Base-by-base conservation (phyloP, 352 stramenopile genomes). In the Phytophthora vignae region DNA sequence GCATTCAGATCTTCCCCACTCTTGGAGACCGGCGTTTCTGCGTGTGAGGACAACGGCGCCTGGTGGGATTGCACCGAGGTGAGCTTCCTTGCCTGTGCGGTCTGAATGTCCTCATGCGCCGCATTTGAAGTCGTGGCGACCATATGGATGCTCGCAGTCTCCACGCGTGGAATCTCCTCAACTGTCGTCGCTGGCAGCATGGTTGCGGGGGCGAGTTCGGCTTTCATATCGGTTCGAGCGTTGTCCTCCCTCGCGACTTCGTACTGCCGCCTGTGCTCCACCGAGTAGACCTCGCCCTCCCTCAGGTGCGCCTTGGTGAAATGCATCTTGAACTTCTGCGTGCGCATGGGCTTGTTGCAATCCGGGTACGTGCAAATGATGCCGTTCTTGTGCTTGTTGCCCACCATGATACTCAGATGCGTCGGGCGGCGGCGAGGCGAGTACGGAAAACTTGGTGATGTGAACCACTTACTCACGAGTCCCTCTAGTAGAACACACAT, bases 341-440 rank as follows among this genome's bases (percentile, higher is more conserved):
- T 95, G 71, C 88, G 85, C 88, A 95, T 95, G 54, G 85, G 78
- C 79, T 92, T 94, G 59, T 90, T 84, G 72, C 88, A 95, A 25
- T 88, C 83, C 11, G 88, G 88, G 61, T 87, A 95, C 73, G 80
- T 84, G 76, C 88, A 95, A 64, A 94, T 81, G 70, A 93, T 95
- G 76, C 88, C 88, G 58, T 95, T 95, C 84, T 95, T 95, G 86
- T 95, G 88, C 79, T 95, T 95, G 80, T 91, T 95, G 75, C 88
- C 86, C 60, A 87, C 83, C 88, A 95, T 93, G 12, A 15, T 67
- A 31, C 19, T 29, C 21, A 29, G 21, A 27, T 55, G 48, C 48
- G 19, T 55, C 10, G 22, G 22, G 48, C 10, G 38, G 14, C 19
- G 48, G 2, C 9, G 19, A 29, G 44, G 48, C 19, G 19, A 29